These are phyloP conservation scores for Cercospora nicotianae DNA, from an alignment of 2,329 filamentous ascomycete genomes.

Conservation along the genomic window DNA sequence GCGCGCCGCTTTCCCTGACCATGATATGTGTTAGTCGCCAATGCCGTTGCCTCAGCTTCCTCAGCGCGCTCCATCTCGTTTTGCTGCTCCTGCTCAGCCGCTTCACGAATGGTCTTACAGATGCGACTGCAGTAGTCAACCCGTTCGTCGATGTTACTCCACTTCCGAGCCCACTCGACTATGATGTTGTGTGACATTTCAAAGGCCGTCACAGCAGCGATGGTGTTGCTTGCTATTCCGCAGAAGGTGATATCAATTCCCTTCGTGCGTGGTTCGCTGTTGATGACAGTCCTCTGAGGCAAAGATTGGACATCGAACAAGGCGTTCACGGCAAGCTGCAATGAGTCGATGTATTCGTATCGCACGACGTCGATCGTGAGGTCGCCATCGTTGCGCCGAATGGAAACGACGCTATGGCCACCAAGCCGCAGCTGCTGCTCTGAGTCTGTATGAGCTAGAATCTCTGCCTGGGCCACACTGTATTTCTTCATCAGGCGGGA, in stretches of 20 bases:
- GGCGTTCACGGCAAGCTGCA: conserved; percentile 6
- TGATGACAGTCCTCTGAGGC: no score
- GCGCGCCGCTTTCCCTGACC: conserved; percentile 2
- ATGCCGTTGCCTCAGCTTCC: conserved; percentile 11
- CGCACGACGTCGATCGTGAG: conserved; percentile 5
- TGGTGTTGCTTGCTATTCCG: conserved; percentile 32
- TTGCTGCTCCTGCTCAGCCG: conserved; percentile 9
- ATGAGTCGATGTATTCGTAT: background rate
- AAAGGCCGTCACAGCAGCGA: conserved; percentile 30
- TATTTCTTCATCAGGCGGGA: conserved; percentile 17
- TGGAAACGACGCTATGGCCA: conserved; percentile 17
- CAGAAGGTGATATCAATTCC: conserved; percentile 25
- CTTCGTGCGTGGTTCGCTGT: background rate
- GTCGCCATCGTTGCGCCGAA: conserved; percentile 19
- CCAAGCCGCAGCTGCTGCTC: conserved; percentile 13
- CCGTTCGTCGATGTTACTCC: conserved; percentile 11
- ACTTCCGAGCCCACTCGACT: conserved; percentile 21
- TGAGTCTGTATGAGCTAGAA: conserved; percentile 16
- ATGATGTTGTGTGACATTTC: conserved; percentile 31
- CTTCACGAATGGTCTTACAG: conserved; percentile 6
- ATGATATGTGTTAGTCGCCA: background rate
- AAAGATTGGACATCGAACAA: conserved; percentile 18
- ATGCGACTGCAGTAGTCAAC: conserved; percentile 27
- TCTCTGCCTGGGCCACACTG: conserved; percentile 24
- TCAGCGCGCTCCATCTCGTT: conserved; percentile 18